Base-by-base conservation (phyloP, 2,329 filamentous ascomycete genomes). In the Sordariomycetes sp. region DNA sequence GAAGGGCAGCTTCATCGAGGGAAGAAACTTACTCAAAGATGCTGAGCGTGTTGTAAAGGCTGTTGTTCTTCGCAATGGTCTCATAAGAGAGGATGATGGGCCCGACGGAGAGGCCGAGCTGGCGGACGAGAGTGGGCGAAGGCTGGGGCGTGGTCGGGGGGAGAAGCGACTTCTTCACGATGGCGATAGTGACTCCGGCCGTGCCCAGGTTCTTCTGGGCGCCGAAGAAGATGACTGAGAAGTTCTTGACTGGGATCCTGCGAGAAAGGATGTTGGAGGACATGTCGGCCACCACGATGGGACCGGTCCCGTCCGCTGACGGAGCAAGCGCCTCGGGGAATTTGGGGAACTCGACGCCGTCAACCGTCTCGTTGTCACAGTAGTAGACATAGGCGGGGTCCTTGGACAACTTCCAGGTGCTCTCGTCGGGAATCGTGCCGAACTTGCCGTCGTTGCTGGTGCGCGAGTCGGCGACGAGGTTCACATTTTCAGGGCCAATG, bases 181-280 rank as follows among this genome's bases (percentile, higher is more conserved):
- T 86, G 16, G 88, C 87, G 32, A 96, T 88, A 6, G 93, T 94
- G 60, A 97, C 82, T 60, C 93, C 93, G 1, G 93, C 86, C 3
- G 82, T 83, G 32, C 92, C 93, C 12, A 97, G 80, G 73, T 97
- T 97, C 82, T 97, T 97, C 70, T 97, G 93, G 0, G 92, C 91
- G 53, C 92, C 91, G 61, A 91, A 95, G 75, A 97, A 97, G 68
- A 97, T 88, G 64, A 87, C 77, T 1, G 86, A 87, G 72, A 87
- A 96, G 68, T 94, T 92, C 64, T 77, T 78, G 54, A 95, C 81
- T 37, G 92, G 86, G 25, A 97, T 81, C 61, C 79, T 81, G 51
- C 90, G 79, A 53, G 89, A 90, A 56, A 97, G 83, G 68, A 97
- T 96, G 72, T 97, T 97, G 60, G 90, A 96, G 53, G 83, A 88